These are phyloP conservation scores for Hypericum perforatum DNA, from an alignment of 345 rosid species.

Conservation along the genomic window DNA sequence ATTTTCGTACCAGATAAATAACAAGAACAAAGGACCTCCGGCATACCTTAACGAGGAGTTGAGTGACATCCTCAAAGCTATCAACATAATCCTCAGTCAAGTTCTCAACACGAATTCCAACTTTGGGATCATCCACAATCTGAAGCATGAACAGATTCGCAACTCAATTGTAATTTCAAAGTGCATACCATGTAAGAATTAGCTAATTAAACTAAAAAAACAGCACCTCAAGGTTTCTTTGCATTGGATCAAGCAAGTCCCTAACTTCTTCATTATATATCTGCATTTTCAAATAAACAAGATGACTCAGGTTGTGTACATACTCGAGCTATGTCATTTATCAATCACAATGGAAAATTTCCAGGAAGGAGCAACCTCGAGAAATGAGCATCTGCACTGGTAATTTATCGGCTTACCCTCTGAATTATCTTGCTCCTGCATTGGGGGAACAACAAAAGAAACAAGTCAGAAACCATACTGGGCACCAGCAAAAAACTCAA, in stretches of 20 bases:
- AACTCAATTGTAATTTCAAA: background rate
- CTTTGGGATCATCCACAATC: slow-evolving; percentile 77
- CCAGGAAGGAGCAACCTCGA: slow-evolving; percentile 44
- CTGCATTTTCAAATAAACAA: slow-evolving; percentile 26
- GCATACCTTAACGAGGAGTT: slow-evolving; percentile 78
- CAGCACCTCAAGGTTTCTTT: slow-evolving; percentile 78
- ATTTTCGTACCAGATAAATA: background rate
- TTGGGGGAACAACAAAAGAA: slow-evolving; percentile 6
- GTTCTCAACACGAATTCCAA: slow-evolving; percentile 74
- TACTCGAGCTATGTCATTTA: too few relatives aligned
- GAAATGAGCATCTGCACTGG: slow-evolving; percentile 96
- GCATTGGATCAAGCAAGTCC: slow-evolving; percentile 87
- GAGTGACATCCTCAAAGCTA: slow-evolving; percentile 74
- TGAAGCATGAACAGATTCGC: slow-evolving; percentile 17
- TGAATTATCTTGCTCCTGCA: slow-evolving; percentile 60
- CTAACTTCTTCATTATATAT: slow-evolving; percentile 84
- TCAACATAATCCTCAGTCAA: slow-evolving; percentile 80
- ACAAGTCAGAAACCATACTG: slow-evolving; percentile 6
- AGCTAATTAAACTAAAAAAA: slow-evolving; percentile 4
- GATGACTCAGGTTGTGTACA: too few relatives aligned
- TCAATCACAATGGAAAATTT: too few relatives aligned
- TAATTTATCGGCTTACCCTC: slow-evolving; percentile 64
- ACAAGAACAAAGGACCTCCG: background rate
- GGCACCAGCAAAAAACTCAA: background rate
- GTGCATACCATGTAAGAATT: background rate